Evolutionary conservation across 176 grass and related monocot genomes (phyloP).

Genomic region (Bothriochloa decipiens): DNA sequence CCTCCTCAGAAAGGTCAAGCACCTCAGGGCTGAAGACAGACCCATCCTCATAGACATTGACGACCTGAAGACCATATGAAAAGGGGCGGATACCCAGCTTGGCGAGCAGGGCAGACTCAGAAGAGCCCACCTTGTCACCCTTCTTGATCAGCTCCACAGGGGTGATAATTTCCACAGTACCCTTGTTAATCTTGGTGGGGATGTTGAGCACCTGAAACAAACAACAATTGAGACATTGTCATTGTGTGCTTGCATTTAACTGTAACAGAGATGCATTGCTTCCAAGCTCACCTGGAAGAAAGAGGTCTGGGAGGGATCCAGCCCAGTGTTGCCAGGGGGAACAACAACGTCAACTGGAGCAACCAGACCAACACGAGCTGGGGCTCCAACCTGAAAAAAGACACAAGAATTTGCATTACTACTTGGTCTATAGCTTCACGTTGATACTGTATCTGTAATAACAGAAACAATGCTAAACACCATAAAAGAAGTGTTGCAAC

Average conservation of each 20-base stretch:
- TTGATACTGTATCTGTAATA: background rate
- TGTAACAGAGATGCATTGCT: background rate
- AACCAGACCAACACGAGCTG: constrained; percentile 85
- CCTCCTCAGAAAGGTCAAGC: constrained; percentile 76
- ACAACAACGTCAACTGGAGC: constrained; percentile 88
- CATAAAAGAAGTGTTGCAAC: background rate
- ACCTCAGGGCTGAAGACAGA: constrained; percentile 90
- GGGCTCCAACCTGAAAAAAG: constrained; percentile 69
- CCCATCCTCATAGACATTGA: constrained; percentile 63
- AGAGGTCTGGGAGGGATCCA: constrained; percentile 90
- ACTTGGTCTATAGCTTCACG: background rate
- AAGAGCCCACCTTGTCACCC: constrained; percentile 84
- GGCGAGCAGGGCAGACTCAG: constrained; percentile 78
- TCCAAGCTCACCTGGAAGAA: constrained; percentile 72
- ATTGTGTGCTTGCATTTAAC: background rate
- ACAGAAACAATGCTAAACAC: background rate
- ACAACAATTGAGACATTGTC: background rate
- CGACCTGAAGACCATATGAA: constrained; percentile 73
- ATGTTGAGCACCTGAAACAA: constrained; percentile 80
- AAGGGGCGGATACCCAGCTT: constrained; percentile 85
- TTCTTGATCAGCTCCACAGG: constrained; percentile 85
- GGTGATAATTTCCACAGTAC: constrained; percentile 87
- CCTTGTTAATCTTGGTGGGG: constrained; percentile 95
- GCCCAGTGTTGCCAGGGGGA: constrained; percentile 79
- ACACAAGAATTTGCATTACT: background rate